These are phyloP conservation scores for Arthrocladium fulminans DNA, from an alignment of 2,329 filamentous ascomycete species.

Conservation along the genomic window DNA sequence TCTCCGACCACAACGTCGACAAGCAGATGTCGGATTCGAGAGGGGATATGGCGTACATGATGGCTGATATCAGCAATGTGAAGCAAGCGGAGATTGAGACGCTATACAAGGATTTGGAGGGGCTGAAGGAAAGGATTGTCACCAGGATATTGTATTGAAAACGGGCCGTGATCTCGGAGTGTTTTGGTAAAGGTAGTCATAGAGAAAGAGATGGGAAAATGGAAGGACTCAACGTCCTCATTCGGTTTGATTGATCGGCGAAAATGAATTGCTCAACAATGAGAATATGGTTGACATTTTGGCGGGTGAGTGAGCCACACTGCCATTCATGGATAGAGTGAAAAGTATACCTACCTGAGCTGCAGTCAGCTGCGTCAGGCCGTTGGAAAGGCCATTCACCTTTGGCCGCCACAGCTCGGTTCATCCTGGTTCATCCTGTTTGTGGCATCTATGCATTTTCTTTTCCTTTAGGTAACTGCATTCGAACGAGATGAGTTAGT, in stretches of 20 bases:
- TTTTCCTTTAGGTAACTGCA: too few relatives aligned
- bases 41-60: constrained; percentile 89
- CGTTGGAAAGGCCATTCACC: neutral
- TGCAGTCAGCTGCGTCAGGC: neutral
- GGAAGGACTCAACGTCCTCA: neutral
- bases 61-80: constrained; percentile 93
- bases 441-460: too few relatives aligned
- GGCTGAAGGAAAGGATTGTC: constrained; percentile 38
- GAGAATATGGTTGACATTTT: neutral
- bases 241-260: neutral
- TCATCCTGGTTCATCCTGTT: too few relatives aligned
- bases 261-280: neutral
- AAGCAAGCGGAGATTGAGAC: constrained; percentile 72
- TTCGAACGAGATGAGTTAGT: too few relatives aligned
- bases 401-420: neutral
- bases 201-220: neutral
- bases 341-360: neutral
- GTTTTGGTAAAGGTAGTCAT: neutral
- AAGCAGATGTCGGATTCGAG: constrained; percentile 97
- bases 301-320: neutral
- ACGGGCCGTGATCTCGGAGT: neutral
- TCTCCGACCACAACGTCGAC: constrained; percentile 93
- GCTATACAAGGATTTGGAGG: constrained; percentile 73
- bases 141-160: constrained; percentile 22
- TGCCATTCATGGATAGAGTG: neutral